Percentiles rank a stretch among this genome's conserved stretches.
These are phyloP conservation scores for Hygrophorus russula DNA, from an alignment of 768 basidiomycete species.

Conservation along the genomic window DNA sequence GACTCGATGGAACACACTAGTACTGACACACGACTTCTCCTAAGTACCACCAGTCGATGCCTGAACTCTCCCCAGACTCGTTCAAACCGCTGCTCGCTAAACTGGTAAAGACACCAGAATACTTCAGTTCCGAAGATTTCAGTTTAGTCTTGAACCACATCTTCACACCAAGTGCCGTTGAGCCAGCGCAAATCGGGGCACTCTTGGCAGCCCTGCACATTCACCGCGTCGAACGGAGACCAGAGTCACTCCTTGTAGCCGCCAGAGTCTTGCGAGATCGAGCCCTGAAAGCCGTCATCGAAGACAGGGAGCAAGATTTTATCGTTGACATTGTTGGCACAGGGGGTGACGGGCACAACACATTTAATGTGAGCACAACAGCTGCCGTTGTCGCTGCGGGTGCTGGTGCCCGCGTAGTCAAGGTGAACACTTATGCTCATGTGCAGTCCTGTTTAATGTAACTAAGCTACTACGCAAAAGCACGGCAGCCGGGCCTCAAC, in stretches of 20 bases:
- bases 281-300: constrained; percentile 50
- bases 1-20: too few relatives aligned
- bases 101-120: constrained; percentile 71
- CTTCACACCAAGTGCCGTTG: constrained; percentile 51
- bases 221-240: constrained; percentile 62
- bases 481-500: constrained; percentile 89
- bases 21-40: too few relatives aligned
- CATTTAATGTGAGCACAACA: constrained; percentile 94
- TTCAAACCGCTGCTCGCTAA: constrained; percentile 75
- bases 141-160: constrained; percentile 63
- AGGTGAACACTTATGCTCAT: constrained; percentile 54
- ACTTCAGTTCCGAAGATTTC: constrained; percentile 72
- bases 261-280: constrained; percentile 64
- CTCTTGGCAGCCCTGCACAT: constrained; percentile 83
- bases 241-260: constrained; percentile 70
- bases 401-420: constrained; percentile 86
- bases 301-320: constrained; percentile 54
- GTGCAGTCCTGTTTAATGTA: constrained; percentile 1
- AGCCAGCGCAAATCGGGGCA: constrained; percentile 73
- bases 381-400: constrained; percentile 92
- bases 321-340: constrained; percentile 86
- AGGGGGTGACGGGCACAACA: constrained; percentile 91
- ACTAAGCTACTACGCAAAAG: constrained; percentile 26
- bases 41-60: too few relatives aligned
- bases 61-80: constrained; percentile 9